A percentile compares a stretch with the other conserved stretches of the same genome.
Evolutionary conservation across 768 basidiomycete genomes (phyloP).

Genomic region (Steccherinum ochraceum): DNA sequence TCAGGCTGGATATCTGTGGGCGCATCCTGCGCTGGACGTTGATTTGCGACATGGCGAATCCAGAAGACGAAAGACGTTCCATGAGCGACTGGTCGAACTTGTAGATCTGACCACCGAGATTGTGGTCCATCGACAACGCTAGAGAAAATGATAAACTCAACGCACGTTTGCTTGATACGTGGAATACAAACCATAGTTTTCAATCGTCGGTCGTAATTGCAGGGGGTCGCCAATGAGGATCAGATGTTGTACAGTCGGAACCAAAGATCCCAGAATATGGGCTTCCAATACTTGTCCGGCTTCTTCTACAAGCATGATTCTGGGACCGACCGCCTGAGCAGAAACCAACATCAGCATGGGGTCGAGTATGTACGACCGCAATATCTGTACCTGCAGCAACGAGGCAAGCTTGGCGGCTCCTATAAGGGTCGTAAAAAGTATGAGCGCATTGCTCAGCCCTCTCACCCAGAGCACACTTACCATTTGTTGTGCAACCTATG

Average conservation of each 20-base stretch:
- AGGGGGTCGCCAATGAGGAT: slow-evolving; percentile 79
- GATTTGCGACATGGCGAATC: slow-evolving; percentile 62
- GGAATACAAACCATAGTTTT: slow-evolving; percentile 56
- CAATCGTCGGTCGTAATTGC: slow-evolving; percentile 65
- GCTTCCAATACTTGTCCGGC: slow-evolving; percentile 81
- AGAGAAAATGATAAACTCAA: neutral
- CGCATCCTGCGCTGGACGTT: slow-evolving; percentile 74
- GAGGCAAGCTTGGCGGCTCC: slow-evolving; percentile 64
- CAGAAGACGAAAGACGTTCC: slow-evolving; percentile 57
- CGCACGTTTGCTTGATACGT: too few species aligned
- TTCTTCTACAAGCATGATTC: slow-evolving; percentile 68
- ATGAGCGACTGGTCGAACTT: slow-evolving; percentile 51
- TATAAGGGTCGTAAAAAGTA: too few species aligned
- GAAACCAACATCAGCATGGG: too few species aligned
- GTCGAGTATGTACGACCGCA: too few species aligned
- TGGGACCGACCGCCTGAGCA: slow-evolving; percentile 49
- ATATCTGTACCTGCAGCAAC: slow-evolving; percentile 42
- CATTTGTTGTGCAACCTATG: slow-evolving; percentile 75
- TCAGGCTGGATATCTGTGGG: slow-evolving; percentile 56
- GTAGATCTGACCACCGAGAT: slow-evolving; percentile 46
- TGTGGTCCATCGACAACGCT: slow-evolving; percentile 68
- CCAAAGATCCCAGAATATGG: slow-evolving; percentile 60
- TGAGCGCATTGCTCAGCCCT: too few species aligned
- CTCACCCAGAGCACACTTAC: slow-evolving; percentile 25
- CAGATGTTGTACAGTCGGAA: slow-evolving; percentile 60